These are phyloP conservation scores for Kappamyces sp. DNA, from an alignment of 192 early-diverging fungal genomes.

Conservation along the genomic window DNA sequence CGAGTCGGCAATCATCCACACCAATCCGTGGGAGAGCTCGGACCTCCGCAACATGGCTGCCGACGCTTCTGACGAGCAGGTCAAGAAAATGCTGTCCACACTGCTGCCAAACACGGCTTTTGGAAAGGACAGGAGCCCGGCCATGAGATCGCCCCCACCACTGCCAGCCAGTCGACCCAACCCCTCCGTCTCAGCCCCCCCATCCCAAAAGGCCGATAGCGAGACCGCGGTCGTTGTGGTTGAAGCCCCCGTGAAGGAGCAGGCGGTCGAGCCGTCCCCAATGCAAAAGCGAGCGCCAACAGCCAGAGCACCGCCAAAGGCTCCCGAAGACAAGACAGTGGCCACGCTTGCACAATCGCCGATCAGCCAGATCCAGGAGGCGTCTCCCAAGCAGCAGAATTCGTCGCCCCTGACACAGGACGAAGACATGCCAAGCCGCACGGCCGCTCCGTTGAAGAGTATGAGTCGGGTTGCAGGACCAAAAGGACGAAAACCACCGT, in stretches of 20 bases:
- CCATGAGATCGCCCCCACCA: too few relatives aligned
- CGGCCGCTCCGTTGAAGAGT: conserved; percentile 5
- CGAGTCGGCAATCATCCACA: conserved; percentile 4
- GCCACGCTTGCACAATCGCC: neutral
- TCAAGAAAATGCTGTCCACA: too few relatives aligned
- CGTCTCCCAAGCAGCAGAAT: neutral
- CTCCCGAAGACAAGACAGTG: neutral
- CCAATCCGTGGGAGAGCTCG: neutral
- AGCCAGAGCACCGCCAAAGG: neutral
- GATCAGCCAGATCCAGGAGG: neutral
- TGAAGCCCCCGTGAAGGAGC: too few relatives aligned
- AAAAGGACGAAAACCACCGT: conserved; percentile 12
- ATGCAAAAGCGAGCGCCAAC: neutral
- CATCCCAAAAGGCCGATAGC: neutral
- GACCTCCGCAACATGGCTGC: neutral
- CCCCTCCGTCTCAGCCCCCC: neutral
- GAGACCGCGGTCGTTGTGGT: neutral
- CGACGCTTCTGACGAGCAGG: neutral
- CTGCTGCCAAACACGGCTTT: too few relatives aligned
- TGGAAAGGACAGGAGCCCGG: too few relatives aligned
- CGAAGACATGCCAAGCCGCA: neutral
- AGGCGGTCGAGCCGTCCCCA: too few relatives aligned
- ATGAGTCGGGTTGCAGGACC: conserved; percentile 6
- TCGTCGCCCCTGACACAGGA: neutral
- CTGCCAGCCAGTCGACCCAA: too few relatives aligned